These are phyloP conservation scores for Ganoderma meredithae DNA, from an alignment of 1,284 basidiomycete species.

Conservation along the genomic window DNA sequence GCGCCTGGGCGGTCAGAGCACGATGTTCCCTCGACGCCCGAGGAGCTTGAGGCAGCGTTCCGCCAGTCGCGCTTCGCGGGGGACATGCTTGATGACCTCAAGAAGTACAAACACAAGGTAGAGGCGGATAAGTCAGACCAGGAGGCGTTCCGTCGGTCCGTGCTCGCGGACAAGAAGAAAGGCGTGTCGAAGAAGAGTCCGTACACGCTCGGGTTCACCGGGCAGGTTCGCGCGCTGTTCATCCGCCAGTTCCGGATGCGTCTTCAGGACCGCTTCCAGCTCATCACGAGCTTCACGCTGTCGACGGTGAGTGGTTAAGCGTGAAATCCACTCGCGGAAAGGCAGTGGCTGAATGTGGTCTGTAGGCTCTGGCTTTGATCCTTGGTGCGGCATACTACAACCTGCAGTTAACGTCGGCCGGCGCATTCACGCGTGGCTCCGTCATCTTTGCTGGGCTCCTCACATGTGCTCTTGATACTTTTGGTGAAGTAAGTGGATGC, in stretches of 20 bases:
- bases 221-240: constrained; percentile 78
- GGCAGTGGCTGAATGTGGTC: constrained; percentile 25
- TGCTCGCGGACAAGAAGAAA: constrained; percentile 81
- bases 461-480: constrained; percentile 80
- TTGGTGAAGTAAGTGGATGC: constrained; percentile 63
- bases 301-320: constrained; percentile 50
- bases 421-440: constrained; percentile 89
- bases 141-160: constrained; percentile 80
- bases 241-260: constrained; percentile 81
- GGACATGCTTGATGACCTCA: constrained; percentile 58
- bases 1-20: constrained; percentile 68
- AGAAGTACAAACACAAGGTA: constrained; percentile 73
- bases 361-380: constrained; percentile 68
- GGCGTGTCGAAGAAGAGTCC: constrained; percentile 87
- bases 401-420: constrained; percentile 75
- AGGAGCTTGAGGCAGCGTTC: constrained; percentile 77
- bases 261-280: constrained; percentile 85
- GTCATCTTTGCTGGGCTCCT: constrained; percentile 82
- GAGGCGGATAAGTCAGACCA: constrained; percentile 71
- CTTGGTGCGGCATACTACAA: constrained; percentile 81
- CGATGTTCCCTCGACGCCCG: constrained; percentile 79
- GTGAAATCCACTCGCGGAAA: neutral
- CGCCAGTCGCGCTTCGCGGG: constrained; percentile 58
- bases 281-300: constrained; percentile 74
- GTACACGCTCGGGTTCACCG: constrained; percentile 84